Evolutionary conservation across 768 basidiomycete genomes (phyloP), one percentile per base, ranked within the genome.

Genomic region (Nidularia pulvinata): DNA sequence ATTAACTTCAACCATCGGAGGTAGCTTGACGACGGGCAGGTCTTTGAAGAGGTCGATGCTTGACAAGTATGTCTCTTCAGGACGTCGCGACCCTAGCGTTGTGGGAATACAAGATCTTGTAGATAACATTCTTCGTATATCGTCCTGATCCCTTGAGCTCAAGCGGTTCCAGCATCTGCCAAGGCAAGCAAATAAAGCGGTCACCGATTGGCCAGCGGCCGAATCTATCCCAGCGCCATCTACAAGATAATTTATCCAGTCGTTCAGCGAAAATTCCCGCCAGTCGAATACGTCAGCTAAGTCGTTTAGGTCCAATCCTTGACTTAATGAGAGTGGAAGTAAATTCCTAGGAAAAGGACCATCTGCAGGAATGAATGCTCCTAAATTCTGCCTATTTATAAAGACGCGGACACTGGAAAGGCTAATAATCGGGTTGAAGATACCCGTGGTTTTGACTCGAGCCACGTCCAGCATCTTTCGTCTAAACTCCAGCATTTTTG

Each of bases 41-140:
- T 98, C 95, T n/a, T 83, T 80, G 65, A 99, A 98, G 45, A 98
- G 75, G 61, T 91, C 85, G 43, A 88, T 93, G 55, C 84, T 93
- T 9, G 88, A 73, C 64, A 97, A 95, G 69, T 97, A 98, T 3
- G 89, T 72, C 53, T 93, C 83, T 6, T 72, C 70, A 0, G 95
- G 92, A 37, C 69, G 62, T 55, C 83, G 86, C 73, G 95, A 79
- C 6, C 96, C 96, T 13, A 69, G 72, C 19, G 81, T 83, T 7
- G 88, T 91, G 14, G 91, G 90, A 39, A 94, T 80, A 61, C 88
- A 90, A 1, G 83, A 56, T 19, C 82, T 71, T 3, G 69, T 63
- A 49, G 71, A 70, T 33, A 93, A 68, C 22, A 84, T 65, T 1
- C 64, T 61, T n/a, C 73, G 69, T 33, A 89, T 72, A 7, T 79